Conservation (phyloP, 1,284 basidiomycete species). For the Moesziomyces parantarcticus region DNA sequence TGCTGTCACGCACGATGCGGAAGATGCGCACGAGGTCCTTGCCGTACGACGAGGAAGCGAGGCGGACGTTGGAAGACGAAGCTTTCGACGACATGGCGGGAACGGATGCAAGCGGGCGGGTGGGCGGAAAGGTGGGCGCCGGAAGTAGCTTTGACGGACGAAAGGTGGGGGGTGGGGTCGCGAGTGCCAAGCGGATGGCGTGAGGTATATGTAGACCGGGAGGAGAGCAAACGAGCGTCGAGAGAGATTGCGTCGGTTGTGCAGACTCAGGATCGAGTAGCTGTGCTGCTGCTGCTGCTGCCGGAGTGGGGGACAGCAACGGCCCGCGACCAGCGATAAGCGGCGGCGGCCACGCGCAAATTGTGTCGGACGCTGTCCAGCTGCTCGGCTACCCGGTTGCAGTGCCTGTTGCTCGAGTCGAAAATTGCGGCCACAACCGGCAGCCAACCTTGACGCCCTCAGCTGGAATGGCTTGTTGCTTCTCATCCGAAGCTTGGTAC, state of each 20-base stretch:
- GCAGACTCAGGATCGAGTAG: background rate
- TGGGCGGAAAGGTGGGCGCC: background rate
- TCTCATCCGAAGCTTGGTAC: background rate
- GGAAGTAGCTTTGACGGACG: background rate
- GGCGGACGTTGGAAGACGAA: conserved; percentile 48
- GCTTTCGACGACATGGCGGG: conserved; percentile 37
- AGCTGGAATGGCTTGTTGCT: background rate
- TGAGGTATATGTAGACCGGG: conserved; percentile 7
- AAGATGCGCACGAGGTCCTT: conserved; percentile 62
- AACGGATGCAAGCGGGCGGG: background rate
- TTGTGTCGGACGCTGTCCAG: background rate
- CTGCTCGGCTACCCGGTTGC: background rate
- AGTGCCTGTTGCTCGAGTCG: background rate
- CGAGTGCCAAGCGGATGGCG: background rate
- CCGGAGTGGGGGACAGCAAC: too few relatives aligned
- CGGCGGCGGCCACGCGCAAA: background rate
- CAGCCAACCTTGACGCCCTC: background rate
- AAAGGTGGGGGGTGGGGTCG: background rate
- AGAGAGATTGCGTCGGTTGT: conserved; percentile 3
- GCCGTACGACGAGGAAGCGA: conserved; percentile 55
- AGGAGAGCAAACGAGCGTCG: conserved; percentile 9
- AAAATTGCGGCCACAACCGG: background rate
- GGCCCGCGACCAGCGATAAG: conserved; percentile 1
- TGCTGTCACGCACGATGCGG: conserved; percentile 54
- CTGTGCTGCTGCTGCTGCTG: too few relatives aligned